phyloP scores from a whole-genome alignment of 164 flowering plant genomes.

The Euptelea pleiosperma region DNA sequence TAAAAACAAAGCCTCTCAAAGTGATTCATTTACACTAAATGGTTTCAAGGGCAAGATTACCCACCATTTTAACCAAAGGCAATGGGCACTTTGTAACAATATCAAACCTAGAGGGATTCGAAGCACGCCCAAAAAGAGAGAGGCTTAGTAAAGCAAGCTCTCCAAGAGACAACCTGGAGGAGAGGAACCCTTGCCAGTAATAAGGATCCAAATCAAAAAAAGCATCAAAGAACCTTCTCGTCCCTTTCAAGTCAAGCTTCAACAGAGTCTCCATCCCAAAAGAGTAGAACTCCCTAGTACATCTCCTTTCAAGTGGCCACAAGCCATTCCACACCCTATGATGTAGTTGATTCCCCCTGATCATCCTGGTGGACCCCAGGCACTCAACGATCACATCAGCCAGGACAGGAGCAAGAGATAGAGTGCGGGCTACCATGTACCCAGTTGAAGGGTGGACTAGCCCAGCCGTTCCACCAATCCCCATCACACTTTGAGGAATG shows the following conservation, averaged over 20 bases:
- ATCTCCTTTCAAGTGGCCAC: conserved; percentile 56
- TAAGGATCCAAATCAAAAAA: conserved; percentile 50
- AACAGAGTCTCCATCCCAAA: conserved; percentile 82
- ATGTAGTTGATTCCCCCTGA: conserved; percentile 54
- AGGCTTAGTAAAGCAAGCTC: conserved; percentile 55
- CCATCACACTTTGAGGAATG: conserved; percentile 61
- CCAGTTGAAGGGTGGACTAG: conserved; percentile 75
- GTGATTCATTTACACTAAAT: conserved; percentile 22
- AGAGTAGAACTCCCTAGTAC: conserved; percentile 48
- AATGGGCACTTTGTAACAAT: conserved; percentile 62
- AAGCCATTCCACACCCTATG: conserved; percentile 54
- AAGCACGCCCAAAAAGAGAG: conserved; percentile 52
- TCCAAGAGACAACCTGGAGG: conserved; percentile 38
- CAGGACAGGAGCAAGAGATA: conserved; percentile 43
- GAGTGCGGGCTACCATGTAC: conserved; percentile 55
- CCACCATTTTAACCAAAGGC: conserved; percentile 59
- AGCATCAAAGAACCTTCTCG: conserved; percentile 67
- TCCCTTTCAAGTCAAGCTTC: conserved; percentile 66
- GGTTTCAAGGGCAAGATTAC: conserved; percentile 48
- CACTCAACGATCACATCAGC: conserved; percentile 58
- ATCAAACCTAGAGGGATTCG: conserved; percentile 49
- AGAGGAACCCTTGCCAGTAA: conserved; percentile 43
- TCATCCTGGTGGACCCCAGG: conserved; percentile 72
- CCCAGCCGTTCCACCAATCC: conserved; percentile 64
- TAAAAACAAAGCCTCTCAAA: background rate